Evolutionary conservation across 257 asterid species (phyloP), one percentile per base, ranked within the genome.

Genomic region (Salvia hispanica): DNA sequence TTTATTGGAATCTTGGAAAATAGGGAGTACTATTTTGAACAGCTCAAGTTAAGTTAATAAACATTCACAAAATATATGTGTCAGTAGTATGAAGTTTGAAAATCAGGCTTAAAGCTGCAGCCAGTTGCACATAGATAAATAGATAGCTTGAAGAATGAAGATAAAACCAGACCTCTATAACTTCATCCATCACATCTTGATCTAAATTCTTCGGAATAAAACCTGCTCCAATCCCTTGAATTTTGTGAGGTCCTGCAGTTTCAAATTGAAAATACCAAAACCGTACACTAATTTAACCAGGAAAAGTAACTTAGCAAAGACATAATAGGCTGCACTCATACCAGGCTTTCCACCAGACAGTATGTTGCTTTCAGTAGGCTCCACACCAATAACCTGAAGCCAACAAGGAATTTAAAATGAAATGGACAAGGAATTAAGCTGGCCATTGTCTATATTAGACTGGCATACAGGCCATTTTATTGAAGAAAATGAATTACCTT

Each of bases 201-300:
- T 94, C 98, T 75, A 94, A 81, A 75, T 91, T 94, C 81, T 88
- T 82, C 68, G 97, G 99, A 53, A 91, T 82, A 84, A 91, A 94
- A 91, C 99, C 99, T 87, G 99, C 98, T 71, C 98, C 99, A 88
- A 94, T 94, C 81, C 99, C 96, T 88, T 91, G 99, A 94, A 94
- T 94, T 91, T 94, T 91, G 98, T 94, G 99, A 91, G 99, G 99
- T 85, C 98, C 98, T 94, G 99, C 96, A 87, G 71, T 85, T 83
- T 78, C 83, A 79, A 82, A 87, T 81, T 78, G 86, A 85, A 81
- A 76, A 82, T 66, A 81, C 88, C 78, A 85, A 91, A 81, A 88
- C 77, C 79, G 74, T 63, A 83, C 77, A 79, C 67, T 62, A 71
- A 56, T 55, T 67, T 64, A 70, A 78, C 70, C 42, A 56, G 68